Conservation (phyloP, 169 alveolate genomes). For the Plasmodium ovale region DNA sequence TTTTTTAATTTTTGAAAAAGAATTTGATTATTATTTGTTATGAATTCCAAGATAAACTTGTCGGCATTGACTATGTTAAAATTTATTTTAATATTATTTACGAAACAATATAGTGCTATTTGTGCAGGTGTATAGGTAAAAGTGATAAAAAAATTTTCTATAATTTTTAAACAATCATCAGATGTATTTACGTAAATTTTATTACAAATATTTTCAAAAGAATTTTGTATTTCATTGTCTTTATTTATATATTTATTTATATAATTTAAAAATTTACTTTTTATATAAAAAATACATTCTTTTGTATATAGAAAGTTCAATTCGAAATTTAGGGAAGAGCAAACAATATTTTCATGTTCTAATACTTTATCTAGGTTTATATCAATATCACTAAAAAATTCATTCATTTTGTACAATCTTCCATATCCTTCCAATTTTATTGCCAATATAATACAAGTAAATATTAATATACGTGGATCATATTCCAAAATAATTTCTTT, state of each 20-base stretch:
- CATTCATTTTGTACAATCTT: constrained; percentile 43
- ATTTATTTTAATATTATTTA: constrained; percentile 62
- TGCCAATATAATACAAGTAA: constrained; percentile 80
- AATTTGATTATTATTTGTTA: constrained; percentile 69
- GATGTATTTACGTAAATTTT: constrained; percentile 29
- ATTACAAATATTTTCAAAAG: constrained; percentile 42
- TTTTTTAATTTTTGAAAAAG: constrained; percentile 67
- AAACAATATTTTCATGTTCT: constrained; percentile 70
- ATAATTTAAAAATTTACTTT: constrained; percentile 46
- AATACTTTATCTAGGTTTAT: constrained; percentile 67
- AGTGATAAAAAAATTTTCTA: constrained; percentile 25
- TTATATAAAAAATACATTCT: constrained; percentile 49
- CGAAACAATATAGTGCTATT: constrained; percentile 61
- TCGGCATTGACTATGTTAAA: constrained; percentile 60
- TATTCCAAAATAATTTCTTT: constrained; percentile 79
- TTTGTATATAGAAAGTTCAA: constrained; percentile 17
- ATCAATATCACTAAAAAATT: constrained; percentile 67
- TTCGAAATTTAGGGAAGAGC: constrained; percentile 37
- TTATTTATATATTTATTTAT: constrained; percentile 48
- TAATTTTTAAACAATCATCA: constrained; percentile 38
- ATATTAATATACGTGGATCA: constrained; percentile 82
- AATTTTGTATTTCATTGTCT: constrained; percentile 36
- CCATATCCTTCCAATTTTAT: constrained; percentile 82
- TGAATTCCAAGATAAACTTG: constrained; percentile 48
- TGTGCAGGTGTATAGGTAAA: constrained; percentile 64